Base-by-base conservation (phyloP, 208 protist genomes). In the Naegleria gruberi region DNA sequence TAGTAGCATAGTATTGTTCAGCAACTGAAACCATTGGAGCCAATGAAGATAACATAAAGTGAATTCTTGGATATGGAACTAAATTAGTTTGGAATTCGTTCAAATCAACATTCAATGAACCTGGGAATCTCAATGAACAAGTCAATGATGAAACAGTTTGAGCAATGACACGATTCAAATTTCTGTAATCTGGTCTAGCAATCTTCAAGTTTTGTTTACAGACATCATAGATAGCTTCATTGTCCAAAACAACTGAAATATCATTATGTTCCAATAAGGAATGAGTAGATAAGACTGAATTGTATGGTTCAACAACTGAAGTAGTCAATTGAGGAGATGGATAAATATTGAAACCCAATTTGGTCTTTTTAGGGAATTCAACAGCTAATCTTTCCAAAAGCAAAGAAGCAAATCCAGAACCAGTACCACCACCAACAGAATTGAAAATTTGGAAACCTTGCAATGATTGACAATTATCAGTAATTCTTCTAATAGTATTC, bases 361-460 rank as follows among this genome's bases (percentile, higher is more conserved):
- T 99, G 89, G 96, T 98, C 95, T 99, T 99, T 94, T 99, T 99
- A 93, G 97, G 97, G 93, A 99, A 99, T 90, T 99, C 98, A 43
- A 98, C 95, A 41, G 97, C 98, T 41, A 99, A 95, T 90, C 97
- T 95, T 94, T 99, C 97, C 51, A 99, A 93, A 12, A 99, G 95
- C 23, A 99, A 96, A 8, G 98, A 94, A 90, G 95, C 97, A 84
- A 99, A 96, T 92, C 98, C 98, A 84, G 98, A 99, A 91, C 98
- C 98, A 55, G 98, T 99, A 92, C 98, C 98, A 93, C 98, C 98
- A 93, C 98, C 98, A 91, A 99, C 96, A 90, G 97, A 95, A 95
- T 99, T 97, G 95, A 98, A 99, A 45, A 99, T 93, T 44, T 99
- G 91, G 97, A 99, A 99, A 92, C 98, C 98, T 95, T 99, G 98